A percentile compares a stretch with the other conserved stretches of the same genome.
Conservation (phyloP, 202 grass and related monocot species). For the Panicum hallii region DNA sequence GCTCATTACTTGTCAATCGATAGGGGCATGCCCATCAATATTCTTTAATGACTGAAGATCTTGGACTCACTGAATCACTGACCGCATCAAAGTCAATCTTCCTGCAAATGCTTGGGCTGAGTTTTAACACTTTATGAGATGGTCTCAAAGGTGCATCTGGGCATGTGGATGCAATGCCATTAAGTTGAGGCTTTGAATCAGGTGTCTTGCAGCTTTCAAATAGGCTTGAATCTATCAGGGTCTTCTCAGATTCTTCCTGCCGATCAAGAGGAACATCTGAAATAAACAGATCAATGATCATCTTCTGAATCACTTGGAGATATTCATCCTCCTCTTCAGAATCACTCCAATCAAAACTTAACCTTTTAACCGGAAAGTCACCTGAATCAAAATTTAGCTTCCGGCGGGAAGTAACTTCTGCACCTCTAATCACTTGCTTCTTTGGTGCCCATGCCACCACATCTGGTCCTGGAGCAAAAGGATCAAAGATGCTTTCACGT, state of each 20-base stretch:
- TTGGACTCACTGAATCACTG: slow-evolving; percentile 32
- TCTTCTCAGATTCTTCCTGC: slow-evolving; percentile 44
- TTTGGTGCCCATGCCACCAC: slow-evolving; percentile 68
- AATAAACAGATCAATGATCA: slow-evolving; percentile 77
- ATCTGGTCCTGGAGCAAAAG: slow-evolving; percentile 80
- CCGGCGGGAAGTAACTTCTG: slow-evolving; percentile 46
- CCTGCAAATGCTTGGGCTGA: slow-evolving; percentile 59
- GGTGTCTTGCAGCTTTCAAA: slow-evolving; percentile 54
- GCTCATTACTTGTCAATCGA: slow-evolving; percentile 4
- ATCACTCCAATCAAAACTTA: slow-evolving; percentile 60
- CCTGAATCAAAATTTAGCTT: slow-evolving; percentile 72
- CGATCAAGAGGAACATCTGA: slow-evolving; percentile 28
- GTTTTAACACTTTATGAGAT: slow-evolving; percentile 49
- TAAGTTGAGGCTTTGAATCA: slow-evolving; percentile 55
- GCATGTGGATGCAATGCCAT: slow-evolving; percentile 61
- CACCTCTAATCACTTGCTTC: slow-evolving; percentile 59
- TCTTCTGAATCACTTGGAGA: slow-evolving; percentile 57
- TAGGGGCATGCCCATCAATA: background rate
- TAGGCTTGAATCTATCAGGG: slow-evolving; percentile 28
- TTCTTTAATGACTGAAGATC: background rate
- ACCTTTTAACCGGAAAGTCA: slow-evolving; percentile 50
- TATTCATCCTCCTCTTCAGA: slow-evolving; percentile 60
- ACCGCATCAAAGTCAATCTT: slow-evolving; percentile 69
- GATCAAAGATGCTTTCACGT: slow-evolving; percentile 77
- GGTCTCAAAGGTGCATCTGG: slow-evolving; percentile 54